Base-by-base conservation (phyloP, 345 rosid genomes). In the Corchorus olitorius region DNA sequence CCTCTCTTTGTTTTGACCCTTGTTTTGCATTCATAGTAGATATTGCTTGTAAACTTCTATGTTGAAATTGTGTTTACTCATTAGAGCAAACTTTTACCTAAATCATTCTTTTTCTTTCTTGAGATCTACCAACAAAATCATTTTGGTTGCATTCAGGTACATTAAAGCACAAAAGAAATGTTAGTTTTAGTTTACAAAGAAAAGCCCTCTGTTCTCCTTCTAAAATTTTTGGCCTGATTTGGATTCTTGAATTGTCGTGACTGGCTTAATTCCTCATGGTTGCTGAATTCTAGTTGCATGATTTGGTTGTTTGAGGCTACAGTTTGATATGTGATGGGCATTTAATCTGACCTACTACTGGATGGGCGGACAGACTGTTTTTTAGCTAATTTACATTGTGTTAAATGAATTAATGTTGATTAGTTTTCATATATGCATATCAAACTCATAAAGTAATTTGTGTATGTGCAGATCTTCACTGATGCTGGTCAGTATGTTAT, bases 401-500 rank as follows among this genome's bases (percentile, higher is more conserved):
- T 35, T 16, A 16, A 48, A 9, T 35, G n/a, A 33, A 20, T 10
- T 52, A 17, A 53, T 33, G 15, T 52, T 52, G 8, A 5, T 50
- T 45, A 82, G 34, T 68, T 65, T 22, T 39, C 16, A 35, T 1
- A 41, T n/a, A n/a, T 65, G 16, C 8, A 6, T 3, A 65, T 41
- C 71, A 10, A 66, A 33, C 20, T 6, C 49, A 39, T 35, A 2
- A 4, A 66, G n/a, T 43, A 37, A 54, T 75, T 34, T 77, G 49
- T 3, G 19, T 58, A 50, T 80, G 54, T 73, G 17, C 89, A 94
- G 97, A 87, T 96, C 20, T 89, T 96, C 75, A 93, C 99, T 34
- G 99, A 96, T 89, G 99, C 99, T 80, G 99, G 99, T 19, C 99
- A 96, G 82, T 96, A 96, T 59, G 97, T 85, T 58, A 96, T 96